Conservation (phyloP, 2,329 filamentous ascomycete genomes). For the Aspergillus terreus region DNA sequence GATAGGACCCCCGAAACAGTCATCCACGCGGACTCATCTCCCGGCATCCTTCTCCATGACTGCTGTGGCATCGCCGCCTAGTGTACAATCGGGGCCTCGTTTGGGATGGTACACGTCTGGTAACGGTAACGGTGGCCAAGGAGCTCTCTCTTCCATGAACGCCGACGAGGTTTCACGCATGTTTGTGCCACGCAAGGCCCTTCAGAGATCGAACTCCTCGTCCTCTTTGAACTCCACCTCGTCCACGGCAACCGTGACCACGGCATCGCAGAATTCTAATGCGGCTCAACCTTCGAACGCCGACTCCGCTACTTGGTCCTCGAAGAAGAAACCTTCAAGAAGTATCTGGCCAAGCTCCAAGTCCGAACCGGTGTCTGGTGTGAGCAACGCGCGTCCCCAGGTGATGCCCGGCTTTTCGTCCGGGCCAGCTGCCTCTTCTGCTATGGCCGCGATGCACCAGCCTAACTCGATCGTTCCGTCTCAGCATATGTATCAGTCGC, state of each 20-base stretch:
- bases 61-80: conserved; percentile 63
- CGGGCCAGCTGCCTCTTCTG: conserved; percentile 57
- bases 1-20: conserved; percentile 11
- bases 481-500: conserved; percentile 64
- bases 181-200: conserved; percentile 82
- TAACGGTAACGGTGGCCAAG: conserved; percentile 57
- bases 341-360: conserved; percentile 65
- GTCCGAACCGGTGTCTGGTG: conserved; percentile 60
- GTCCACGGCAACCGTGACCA: conserved; percentile 50
- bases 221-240: conserved; percentile 68
- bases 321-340: conserved; percentile 46
- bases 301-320: conserved; percentile 37
- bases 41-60: conserved; percentile 51
- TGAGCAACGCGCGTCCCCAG: conserved; percentile 60
- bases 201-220: conserved; percentile 85
- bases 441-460: conserved; percentile 61
- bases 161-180: conserved; percentile 81
- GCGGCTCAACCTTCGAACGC: conserved; percentile 33
- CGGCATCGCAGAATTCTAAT: conserved; percentile 39
- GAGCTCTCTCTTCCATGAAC: conserved; percentile 67
- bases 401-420: conserved; percentile 57
- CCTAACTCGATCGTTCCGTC: conserved; percentile 62
- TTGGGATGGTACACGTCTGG: conserved; percentile 58
- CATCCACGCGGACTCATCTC: conserved; percentile 11
- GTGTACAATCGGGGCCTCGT: conserved; percentile 58